Evolutionary conservation across 78 protist species (phyloP).

Genomic region (Bodo saltans): DNA sequence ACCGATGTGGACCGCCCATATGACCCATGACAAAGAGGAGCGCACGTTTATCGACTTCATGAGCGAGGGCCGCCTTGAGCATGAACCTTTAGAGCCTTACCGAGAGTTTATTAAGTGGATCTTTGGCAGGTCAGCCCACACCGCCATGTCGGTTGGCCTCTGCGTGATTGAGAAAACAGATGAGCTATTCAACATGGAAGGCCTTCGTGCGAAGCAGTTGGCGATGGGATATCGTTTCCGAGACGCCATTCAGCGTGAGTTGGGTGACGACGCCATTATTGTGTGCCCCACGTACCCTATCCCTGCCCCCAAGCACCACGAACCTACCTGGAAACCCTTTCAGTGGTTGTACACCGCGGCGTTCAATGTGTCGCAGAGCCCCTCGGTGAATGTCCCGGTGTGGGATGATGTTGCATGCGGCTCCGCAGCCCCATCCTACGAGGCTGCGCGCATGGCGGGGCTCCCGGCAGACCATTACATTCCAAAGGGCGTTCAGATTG

Average conservation of each 20-base stretch:
- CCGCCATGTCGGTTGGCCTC: not conserved
- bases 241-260: not conserved
- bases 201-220: not conserved
- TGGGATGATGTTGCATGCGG: too few species aligned
- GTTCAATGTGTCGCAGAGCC: not conserved
- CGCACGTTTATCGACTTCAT: not conserved
- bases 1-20: too few species aligned
- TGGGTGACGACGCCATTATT: not conserved
- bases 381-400: not conserved
- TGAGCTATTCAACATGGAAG: not conserved
- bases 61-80: not conserved
- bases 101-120: not conserved
- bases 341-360: not conserved
- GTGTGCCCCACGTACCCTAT: not conserved
- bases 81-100: not conserved
- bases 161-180: not conserved
- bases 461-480: too few species aligned
- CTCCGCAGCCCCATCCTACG: too few species aligned
- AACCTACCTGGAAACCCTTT: not conserved
- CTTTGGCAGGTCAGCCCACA: not conserved
- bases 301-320: not conserved
- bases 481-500: too few species aligned
- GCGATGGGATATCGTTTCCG: not conserved
- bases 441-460: too few species aligned
- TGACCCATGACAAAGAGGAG: too few species aligned